A percentile compares a stretch with the other conserved stretches of the same genome.
These are phyloP conservation scores for Ascoidea tarda DNA, from an alignment of 805 yeast species.

Conservation along the genomic window DNA sequence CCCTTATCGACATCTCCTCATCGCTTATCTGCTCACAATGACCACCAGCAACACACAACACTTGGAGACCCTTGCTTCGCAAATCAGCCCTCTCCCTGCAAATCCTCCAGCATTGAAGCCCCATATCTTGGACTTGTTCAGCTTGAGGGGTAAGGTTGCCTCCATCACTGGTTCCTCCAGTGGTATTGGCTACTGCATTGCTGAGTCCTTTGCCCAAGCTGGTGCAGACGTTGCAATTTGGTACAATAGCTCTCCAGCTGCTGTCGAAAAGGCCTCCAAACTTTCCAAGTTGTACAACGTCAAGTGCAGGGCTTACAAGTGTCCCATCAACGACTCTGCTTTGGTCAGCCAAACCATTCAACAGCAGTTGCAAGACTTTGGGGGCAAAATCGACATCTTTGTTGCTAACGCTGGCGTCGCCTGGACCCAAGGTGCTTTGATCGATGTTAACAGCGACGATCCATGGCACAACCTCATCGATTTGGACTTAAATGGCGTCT, in stretches of 20 bases:
- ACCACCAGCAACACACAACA: no score
- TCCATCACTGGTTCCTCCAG: slow-evolving; percentile 76
- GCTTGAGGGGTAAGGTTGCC: slow-evolving; percentile 71
- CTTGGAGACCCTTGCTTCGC: no score
- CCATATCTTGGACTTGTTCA: slow-evolving; percentile 51
- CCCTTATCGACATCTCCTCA: no score
- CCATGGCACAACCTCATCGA: slow-evolving; percentile 64
- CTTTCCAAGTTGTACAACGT: slow-evolving; percentile 46
- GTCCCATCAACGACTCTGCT: slow-evolving; percentile 34
- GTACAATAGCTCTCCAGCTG: slow-evolving; percentile 42
- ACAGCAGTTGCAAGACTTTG: slow-evolving; percentile 52
- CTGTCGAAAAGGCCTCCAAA: slow-evolving; percentile 46
- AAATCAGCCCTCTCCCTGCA: no score
- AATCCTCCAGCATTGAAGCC: no score
- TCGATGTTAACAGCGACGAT: slow-evolving; percentile 29
- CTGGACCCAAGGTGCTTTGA: slow-evolving; percentile 55
- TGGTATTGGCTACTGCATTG: slow-evolving; percentile 74
- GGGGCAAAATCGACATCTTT: slow-evolving; percentile 63
- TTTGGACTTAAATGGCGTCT: slow-evolving; percentile 69
- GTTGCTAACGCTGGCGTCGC: slow-evolving; percentile 88
- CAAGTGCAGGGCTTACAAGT: slow-evolving; percentile 49
- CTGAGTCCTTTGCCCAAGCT: slow-evolving; percentile 74
- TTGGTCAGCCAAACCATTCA: slow-evolving; percentile 34
- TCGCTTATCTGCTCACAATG: no score
- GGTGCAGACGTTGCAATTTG: slow-evolving; percentile 74